These are phyloP conservation scores for Thyridium curvatum DNA, from an alignment of 2,329 filamentous ascomycete species.

Conservation along the genomic window DNA sequence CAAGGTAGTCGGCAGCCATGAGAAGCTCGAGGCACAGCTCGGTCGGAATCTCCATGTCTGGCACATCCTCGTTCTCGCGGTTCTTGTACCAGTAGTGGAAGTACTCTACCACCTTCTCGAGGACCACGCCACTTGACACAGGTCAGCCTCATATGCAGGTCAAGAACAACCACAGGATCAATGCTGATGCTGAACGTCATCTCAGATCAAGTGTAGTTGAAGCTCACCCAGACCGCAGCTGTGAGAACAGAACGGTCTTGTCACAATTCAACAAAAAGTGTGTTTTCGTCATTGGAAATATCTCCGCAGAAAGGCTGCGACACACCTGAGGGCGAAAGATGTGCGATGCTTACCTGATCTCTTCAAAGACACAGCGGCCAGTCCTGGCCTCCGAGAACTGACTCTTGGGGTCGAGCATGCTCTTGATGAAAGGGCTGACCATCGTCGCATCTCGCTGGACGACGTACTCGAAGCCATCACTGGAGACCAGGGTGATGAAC, in stretches of 20 bases:
- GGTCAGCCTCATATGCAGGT: slow-evolving; percentile 11
- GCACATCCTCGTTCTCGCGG: slow-evolving; percentile 63
- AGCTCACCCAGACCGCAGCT: not conserved
- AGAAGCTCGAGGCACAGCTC: slow-evolving; percentile 73
- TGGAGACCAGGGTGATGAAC: slow-evolving; percentile 72
- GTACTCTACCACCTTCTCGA: slow-evolving; percentile 79
- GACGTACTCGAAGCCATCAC: slow-evolving; percentile 72
- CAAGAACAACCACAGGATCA: not conserved
- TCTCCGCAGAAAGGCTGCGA: slow-evolving; percentile 1
- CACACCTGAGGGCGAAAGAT: slow-evolving; percentile 2
- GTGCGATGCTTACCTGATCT: slow-evolving; percentile 60
- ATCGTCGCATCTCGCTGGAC: slow-evolving; percentile 64
- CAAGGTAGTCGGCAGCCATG: slow-evolving; percentile 71
- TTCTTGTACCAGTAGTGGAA: slow-evolving; percentile 77
- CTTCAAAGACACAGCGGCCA: slow-evolving; percentile 61
- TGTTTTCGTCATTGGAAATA: slow-evolving; percentile 25
- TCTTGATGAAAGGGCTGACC: slow-evolving; percentile 65
- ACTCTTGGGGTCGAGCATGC: slow-evolving; percentile 65
- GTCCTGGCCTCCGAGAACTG: slow-evolving; percentile 60
- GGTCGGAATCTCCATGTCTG: slow-evolving; percentile 74
- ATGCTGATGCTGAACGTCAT: slow-evolving; percentile 27
- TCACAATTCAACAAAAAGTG: slow-evolving; percentile 2
- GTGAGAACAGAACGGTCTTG: slow-evolving; percentile 7
- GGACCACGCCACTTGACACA: slow-evolving; percentile 55
- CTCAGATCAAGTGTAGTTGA: slow-evolving; percentile 19